phyloP scores from a whole-genome alignment of 768 basidiomycete genomes.

The Tylopilus sp. region DNA sequence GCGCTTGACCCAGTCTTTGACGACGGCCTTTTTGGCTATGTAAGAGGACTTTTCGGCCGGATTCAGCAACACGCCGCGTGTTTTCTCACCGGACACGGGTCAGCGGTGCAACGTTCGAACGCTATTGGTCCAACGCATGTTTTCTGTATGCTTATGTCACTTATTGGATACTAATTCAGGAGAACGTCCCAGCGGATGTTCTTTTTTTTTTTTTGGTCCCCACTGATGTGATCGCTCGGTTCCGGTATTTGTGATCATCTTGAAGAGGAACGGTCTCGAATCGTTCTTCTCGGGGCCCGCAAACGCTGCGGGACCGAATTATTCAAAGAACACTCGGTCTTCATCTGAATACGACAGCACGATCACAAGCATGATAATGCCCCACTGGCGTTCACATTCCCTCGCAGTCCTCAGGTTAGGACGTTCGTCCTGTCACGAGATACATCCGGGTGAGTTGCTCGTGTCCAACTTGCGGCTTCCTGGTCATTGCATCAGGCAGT shows the following conservation, averaged over 20 bases:
- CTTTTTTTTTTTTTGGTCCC: neutral
- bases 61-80: neutral
- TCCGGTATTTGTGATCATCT: neutral
- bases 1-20: too few relatives aligned
- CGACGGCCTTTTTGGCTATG: neutral
- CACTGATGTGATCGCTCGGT: neutral
- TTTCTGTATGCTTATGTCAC: neutral
- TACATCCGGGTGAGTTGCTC: neutral
- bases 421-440: slow-evolving; percentile 2
- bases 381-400: neutral
- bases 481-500: neutral
- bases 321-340: neutral
- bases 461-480: neutral
- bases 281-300: slow-evolving; percentile 1
- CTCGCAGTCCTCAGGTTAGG: neutral
- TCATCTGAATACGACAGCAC: neutral
- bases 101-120: neutral
- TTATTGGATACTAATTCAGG: neutral
- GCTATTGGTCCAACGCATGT: neutral
- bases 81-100: neutral
- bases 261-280: neutral
- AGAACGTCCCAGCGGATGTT: neutral
- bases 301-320: slow-evolving; percentile 1
- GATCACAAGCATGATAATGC: neutral
- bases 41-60: neutral